Percentiles rank a stretch among this genome's conserved stretches.
Conservation (phyloP, 768 basidiomycete species). For the Pleurotus ostreatus region DNA sequence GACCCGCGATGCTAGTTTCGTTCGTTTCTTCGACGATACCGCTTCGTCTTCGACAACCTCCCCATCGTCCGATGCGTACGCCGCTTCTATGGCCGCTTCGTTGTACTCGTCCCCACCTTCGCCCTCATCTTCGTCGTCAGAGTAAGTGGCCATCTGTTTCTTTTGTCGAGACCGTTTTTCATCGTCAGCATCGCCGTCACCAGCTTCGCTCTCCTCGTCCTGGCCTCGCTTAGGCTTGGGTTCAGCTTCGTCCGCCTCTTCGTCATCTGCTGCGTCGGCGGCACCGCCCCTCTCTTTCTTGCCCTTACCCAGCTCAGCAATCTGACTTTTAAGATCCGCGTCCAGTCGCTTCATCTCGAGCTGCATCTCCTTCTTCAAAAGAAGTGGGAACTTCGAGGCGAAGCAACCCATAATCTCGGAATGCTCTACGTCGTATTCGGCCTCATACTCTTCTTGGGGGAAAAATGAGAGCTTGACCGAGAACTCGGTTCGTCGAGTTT, state of each 20-base stretch:
- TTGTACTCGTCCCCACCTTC: slow-evolving; percentile 48
- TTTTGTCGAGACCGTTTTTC: slow-evolving; percentile 69
- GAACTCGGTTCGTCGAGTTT: slow-evolving; percentile 75
- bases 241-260: slow-evolving; percentile 32
- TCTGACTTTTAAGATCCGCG: slow-evolving; percentile 73
- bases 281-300: slow-evolving; percentile 42
- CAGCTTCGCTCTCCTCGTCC: slow-evolving; percentile 68
- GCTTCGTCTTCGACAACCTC: slow-evolving; percentile 24
- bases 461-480: slow-evolving; percentile 81
- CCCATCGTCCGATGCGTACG: slow-evolving; percentile 46
- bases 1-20: slow-evolving; percentile 33
- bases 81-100: slow-evolving; percentile 59
- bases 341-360: slow-evolving; percentile 84
- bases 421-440: slow-evolving; percentile 76
- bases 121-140: slow-evolving; percentile 59
- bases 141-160: slow-evolving; percentile 75
- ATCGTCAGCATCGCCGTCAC: slow-evolving; percentile 80
- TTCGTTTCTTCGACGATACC: slow-evolving; percentile 20
- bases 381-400: slow-evolving; percentile 68
- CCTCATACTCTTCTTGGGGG: slow-evolving; percentile 75
- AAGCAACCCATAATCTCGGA: slow-evolving; percentile 72
- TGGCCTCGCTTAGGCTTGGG: slow-evolving; percentile 38
- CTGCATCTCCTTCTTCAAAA: slow-evolving; percentile 82
- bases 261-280: slow-evolving; percentile 54
- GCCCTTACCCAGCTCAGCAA: slow-evolving; percentile 81